These are phyloP conservation scores for Quambalaria eucalypti DNA, from an alignment of 1,284 basidiomycete species.

Conservation along the genomic window DNA sequence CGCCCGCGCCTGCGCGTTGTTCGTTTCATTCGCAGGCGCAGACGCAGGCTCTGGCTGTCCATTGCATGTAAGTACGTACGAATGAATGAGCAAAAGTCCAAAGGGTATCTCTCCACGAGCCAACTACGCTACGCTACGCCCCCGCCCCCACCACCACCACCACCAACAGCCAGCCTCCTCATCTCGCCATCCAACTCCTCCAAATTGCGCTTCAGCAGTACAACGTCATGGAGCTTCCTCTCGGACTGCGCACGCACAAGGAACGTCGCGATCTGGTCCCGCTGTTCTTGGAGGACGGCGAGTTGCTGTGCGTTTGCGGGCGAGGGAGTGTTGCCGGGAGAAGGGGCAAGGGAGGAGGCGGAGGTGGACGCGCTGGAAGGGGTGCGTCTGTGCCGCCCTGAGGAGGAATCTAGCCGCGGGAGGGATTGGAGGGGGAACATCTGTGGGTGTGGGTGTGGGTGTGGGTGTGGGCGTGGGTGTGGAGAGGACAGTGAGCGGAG, in stretches of 20 bases:
- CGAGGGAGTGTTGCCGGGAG: slow-evolving; percentile 5
- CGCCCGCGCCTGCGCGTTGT: too few relatives aligned
- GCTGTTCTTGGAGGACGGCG: slow-evolving; percentile 36
- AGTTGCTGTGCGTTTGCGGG: slow-evolving; percentile 21
- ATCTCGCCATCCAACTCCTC: slow-evolving; percentile 38
- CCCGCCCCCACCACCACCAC: too few relatives aligned
- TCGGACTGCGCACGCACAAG: slow-evolving; percentile 28
- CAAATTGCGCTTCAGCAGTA: slow-evolving; percentile 26
- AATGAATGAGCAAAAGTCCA: too few relatives aligned
- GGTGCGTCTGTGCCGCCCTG: not conserved
- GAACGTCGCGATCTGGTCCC: slow-evolving; percentile 26
- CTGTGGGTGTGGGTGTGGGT: too few relatives aligned
- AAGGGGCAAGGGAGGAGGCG: not conserved
- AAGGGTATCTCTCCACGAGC: too few relatives aligned
- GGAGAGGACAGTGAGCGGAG: slow-evolving; percentile 2
- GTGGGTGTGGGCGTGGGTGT: too few relatives aligned
- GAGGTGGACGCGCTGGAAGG: not conserved
- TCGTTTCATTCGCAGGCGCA: too few relatives aligned
- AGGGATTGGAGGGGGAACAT: slow-evolving; percentile 53
- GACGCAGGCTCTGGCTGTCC: too few relatives aligned
- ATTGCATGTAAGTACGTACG: too few relatives aligned
- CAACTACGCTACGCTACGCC: too few relatives aligned
- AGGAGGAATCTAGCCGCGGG: slow-evolving; percentile 53
- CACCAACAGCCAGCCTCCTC: too few relatives aligned
- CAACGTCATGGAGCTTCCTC: slow-evolving; percentile 39